phyloP scores from a whole-genome alignment of 805 yeast genomes.

The Diddensiella santjacobensis region DNA sequence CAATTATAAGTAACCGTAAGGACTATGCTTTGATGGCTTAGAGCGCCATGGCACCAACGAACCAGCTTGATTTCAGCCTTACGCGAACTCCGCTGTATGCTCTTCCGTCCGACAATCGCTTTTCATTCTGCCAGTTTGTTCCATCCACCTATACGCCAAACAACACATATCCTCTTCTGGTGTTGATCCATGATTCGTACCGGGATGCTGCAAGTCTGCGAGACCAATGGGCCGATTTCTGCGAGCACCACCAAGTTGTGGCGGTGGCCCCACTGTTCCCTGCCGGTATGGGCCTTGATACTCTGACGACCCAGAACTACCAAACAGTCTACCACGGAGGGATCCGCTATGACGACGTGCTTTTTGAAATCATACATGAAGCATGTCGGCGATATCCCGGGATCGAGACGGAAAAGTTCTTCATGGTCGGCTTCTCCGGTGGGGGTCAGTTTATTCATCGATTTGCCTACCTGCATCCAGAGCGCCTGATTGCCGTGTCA shows the following conservation, averaged over 20 bases:
- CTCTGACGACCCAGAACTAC: slow-evolving; percentile 5
- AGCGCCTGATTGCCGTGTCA: slow-evolving; percentile 5
- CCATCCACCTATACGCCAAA: slow-evolving; percentile 2
- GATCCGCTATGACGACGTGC: slow-evolving; percentile 2
- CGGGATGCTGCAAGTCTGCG: slow-evolving; percentile 8
- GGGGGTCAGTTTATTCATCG: slow-evolving; percentile 12
- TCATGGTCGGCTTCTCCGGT: slow-evolving; percentile 12
- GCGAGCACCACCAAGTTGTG: slow-evolving; percentile 3
- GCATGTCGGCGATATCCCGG: slow-evolving; percentile 1
- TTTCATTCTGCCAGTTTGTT: slow-evolving; percentile 6
- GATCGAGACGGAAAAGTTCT: slow-evolving; percentile 5
- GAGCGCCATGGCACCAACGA: too few species aligned
- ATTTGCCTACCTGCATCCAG: slow-evolving; percentile 10
- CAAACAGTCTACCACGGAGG: slow-evolving; percentile 3
- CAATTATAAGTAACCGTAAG: too few species aligned
- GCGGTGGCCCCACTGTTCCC: slow-evolving; percentile 8
- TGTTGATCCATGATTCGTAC: slow-evolving; percentile 9
- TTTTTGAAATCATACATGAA: slow-evolving; percentile 6
- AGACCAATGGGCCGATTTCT: slow-evolving; percentile 5
- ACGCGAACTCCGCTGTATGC: slow-evolving; percentile 8
- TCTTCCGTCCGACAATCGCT: slow-evolving; percentile 4
- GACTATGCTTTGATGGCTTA: too few species aligned
- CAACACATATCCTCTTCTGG: neutral
- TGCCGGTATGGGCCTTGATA: slow-evolving; percentile 3
- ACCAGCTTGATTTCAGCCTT: slow-evolving; percentile 3